Percentiles rank a stretch among this genome's conserved stretches.
Conservation (phyloP, 441 rosid species). For the Gossypium laxum region DNA sequence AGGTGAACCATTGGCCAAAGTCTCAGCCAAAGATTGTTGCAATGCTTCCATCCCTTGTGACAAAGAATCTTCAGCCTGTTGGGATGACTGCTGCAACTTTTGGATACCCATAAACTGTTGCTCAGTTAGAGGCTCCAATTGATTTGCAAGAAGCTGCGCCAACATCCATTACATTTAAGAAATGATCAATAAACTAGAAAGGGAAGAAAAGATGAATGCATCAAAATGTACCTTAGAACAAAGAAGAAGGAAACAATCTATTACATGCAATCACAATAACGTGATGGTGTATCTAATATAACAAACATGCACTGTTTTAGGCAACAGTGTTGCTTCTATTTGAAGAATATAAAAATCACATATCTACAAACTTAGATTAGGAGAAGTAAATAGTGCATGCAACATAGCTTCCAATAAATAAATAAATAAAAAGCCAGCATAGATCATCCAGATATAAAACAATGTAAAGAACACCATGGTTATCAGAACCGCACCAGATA, state of each 20-base stretch:
- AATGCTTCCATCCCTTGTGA: constrained; percentile 86
- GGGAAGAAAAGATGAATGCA: background rate
- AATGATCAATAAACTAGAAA: background rate
- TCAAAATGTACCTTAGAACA: background rate
- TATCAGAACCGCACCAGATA: background rate
- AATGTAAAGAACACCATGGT: background rate
- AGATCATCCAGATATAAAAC: background rate
- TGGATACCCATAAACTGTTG: constrained; percentile 49
- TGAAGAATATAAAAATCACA: background rate
- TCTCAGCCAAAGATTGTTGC: constrained; percentile 76
- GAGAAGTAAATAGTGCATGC: background rate
- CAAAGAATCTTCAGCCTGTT: constrained; percentile 22
- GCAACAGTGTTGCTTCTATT: background rate
- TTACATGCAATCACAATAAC: background rate
- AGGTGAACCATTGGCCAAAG: constrained; percentile 56
- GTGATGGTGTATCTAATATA: background rate
- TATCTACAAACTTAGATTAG: background rate
- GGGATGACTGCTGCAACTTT: constrained; percentile 75
- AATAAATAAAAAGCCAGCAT: background rate
- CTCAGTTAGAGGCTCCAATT: constrained; percentile 79
- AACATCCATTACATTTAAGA: constrained; percentile 11
- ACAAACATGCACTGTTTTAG: background rate
- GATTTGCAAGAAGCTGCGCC: constrained; percentile 60
- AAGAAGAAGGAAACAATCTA: background rate
- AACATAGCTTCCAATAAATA: background rate